These are phyloP conservation scores for Candida tropicalis DNA, from an alignment of 1,139 yeast species.

Conservation along the genomic window DNA sequence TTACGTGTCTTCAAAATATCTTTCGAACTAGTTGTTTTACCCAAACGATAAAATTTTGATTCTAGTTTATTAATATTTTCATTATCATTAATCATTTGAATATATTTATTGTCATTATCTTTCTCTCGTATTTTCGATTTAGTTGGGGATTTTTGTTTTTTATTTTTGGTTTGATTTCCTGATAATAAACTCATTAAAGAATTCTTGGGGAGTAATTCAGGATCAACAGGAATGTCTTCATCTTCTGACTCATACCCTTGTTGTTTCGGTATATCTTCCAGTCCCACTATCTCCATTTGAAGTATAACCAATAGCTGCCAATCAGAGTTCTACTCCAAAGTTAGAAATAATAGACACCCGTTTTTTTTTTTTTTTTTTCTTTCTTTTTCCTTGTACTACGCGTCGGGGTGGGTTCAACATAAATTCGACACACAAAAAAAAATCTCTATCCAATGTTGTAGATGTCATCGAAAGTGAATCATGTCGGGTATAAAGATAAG, in stretches of 20 bases:
- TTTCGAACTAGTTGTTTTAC: neutral
- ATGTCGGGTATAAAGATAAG: constrained; percentile 32
- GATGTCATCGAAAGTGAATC: neutral
- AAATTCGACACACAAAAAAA: constrained; percentile 1
- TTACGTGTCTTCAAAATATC: neutral
- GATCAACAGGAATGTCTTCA: constrained; percentile 13
- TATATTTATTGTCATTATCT: neutral
- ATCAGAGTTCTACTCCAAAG: neutral
- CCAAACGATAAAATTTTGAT: neutral
- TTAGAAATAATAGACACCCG: neutral
- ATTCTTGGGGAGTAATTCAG: neutral
- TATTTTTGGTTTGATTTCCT: constrained; percentile 14
- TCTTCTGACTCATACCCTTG: constrained; percentile 21
- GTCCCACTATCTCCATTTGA: constrained; percentile 11
- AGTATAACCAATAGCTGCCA: too few species aligned
- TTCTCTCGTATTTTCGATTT: constrained; percentile 6
- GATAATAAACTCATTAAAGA: constrained; percentile 12
- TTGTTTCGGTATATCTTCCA: constrained; percentile 10
- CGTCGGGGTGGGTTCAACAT: neutral
- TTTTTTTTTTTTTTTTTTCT: neutral
- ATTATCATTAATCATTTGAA: neutral
- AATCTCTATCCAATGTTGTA: too few species aligned
- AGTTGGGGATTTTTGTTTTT: neutral
- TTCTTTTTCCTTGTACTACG: neutral
- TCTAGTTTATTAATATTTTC: neutral